Conservation (phyloP, 768 basidiomycete genomes). For the Agaricus subrufescens region DNA sequence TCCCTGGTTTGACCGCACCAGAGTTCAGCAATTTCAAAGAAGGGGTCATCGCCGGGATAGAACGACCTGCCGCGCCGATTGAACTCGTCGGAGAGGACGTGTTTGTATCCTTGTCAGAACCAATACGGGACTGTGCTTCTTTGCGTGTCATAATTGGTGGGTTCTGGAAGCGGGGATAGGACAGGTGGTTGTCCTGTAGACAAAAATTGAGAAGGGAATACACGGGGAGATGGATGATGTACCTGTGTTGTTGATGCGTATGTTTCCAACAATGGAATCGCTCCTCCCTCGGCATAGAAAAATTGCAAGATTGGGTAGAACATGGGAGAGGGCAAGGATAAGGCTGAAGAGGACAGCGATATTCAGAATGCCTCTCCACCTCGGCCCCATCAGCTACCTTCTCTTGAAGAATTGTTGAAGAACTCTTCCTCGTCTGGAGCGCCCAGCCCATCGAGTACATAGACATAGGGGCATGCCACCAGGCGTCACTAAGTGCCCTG, state of each 20-base stretch:
- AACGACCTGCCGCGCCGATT: constrained; percentile 60
- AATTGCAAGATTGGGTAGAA: constrained; percentile 70
- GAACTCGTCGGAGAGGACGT: constrained; percentile 80
- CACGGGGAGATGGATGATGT: constrained; percentile 7
- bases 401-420: constrained; percentile 56
- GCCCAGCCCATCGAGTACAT: constrained; percentile 48
- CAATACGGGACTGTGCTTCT: constrained; percentile 51
- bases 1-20: constrained; percentile 74
- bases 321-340: constrained; percentile 56
- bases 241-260: constrained; percentile 56
- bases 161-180: constrained; percentile 49
- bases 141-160: constrained; percentile 71
- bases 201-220: neutral
- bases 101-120: constrained; percentile 67
- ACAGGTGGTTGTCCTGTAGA: constrained; percentile 56
- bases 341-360: constrained; percentile 63
- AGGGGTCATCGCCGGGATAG: constrained; percentile 60
- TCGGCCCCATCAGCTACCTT: constrained; percentile 19
- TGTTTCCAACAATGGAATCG: constrained; percentile 54
- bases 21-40: constrained; percentile 66
- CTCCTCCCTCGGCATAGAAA: constrained; percentile 32
- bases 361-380: constrained; percentile 54
- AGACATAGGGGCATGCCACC: constrained; percentile 71
- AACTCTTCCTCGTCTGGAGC: constrained; percentile 70
- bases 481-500: constrained; percentile 31